Base-by-base conservation (phyloP, 169 alveolate species). In the Cryptosporidium andersoni region DNA sequence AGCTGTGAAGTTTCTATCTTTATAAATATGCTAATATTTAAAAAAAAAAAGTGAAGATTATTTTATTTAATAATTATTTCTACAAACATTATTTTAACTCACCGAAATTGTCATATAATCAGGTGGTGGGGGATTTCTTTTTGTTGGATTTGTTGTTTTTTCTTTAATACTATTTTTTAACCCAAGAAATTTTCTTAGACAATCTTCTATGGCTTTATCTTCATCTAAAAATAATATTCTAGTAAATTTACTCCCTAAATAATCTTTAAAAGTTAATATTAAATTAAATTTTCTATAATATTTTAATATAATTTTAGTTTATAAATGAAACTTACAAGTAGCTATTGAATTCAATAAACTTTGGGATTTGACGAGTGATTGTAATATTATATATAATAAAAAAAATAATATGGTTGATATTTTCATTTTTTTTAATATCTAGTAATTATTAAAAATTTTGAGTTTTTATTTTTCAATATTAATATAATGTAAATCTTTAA, bases 121-220 rank as follows among this genome's bases (percentile, higher is more conserved):
- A 39, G 55, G 85, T 14, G 85, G 85, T 58, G 45, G 47, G 16
- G 85, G 85, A 58, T 74, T 74, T 12, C 85, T 39, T 60, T 42
- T 74, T 40, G 85, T 74, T 58, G 85, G 85, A 74, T 74, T 74
- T 40, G 66, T 60, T 56, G 66, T 60, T 40, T 58, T 74, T 37
- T 60, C 68, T 9, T 60, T 74, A 34, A 74, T 47, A 74, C 60
- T 68, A 4, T 56, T 56, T 43, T 74, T 74, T 58, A 74, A 45
- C 85, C 55, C 60, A 36, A 74, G 51, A 45, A 56, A 74, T 52
- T 58, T 74, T 45, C 68, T 56, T 34, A 74, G 55, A 25, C 85
- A 74, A 51, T 74, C 60, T 25, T 74, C 85, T 56, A 63, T 63
- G 1, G 39, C 16, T 25, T 45, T 53, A 25, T 74, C 85, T n/a